Evolutionary conservation across 768 basidiomycete species (phyloP).

Genomic region (Mycena polygramma): DNA sequence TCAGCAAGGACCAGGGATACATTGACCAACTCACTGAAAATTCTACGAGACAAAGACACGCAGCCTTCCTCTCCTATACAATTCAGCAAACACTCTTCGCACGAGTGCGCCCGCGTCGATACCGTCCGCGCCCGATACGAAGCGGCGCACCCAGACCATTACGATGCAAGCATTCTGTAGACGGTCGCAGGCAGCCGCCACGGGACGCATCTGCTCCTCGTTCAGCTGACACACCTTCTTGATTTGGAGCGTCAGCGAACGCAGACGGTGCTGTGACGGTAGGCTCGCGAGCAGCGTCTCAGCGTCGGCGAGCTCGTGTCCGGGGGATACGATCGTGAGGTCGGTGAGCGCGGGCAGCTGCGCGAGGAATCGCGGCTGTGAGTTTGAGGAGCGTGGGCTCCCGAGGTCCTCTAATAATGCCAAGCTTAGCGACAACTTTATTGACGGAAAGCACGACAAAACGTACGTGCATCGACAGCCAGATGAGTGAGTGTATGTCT

Average conservation of each 20-base stretch:
- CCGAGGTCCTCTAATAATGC: not conserved
- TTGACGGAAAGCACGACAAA: too few species aligned
- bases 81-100: too few species aligned
- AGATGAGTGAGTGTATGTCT: not conserved
- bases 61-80: too few species aligned
- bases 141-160: too few species aligned
- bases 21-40: too few species aligned
- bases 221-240: not conserved
- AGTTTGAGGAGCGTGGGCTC: not conserved
- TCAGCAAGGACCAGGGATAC: too few species aligned
- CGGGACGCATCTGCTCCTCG: not conserved
- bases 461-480: constrained; percentile 17
- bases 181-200: too few species aligned
- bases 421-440: too few species aligned
- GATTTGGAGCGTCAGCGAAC: not conserved
- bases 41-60: too few species aligned
- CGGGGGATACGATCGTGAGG: constrained; percentile 6
- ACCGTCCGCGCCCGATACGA: too few species aligned
- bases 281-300: constrained; percentile 3
- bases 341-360: constrained; percentile 12
- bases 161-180: too few species aligned
- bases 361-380: not conserved
- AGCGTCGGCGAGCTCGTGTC: not conserved
- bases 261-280: not conserved
- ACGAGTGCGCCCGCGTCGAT: too few species aligned